These are phyloP conservation scores for Fennellomyces sp. DNA, from an alignment of 371 early-diverging fungal genomes.

Conservation along the genomic window DNA sequence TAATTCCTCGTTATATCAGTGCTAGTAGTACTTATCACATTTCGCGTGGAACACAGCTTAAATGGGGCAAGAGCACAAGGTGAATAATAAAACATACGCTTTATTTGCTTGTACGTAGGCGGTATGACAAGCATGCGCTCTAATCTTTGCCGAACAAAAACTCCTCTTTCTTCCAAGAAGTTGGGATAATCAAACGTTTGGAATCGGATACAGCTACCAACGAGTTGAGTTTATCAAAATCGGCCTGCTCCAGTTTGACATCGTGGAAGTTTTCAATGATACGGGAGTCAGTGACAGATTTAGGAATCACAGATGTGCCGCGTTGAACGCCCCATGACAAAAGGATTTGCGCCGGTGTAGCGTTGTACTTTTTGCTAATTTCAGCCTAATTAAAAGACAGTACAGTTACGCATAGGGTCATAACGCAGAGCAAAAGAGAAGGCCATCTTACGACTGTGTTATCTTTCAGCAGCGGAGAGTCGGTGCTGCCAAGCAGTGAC, in stretches of 20 bases:
- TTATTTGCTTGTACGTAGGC: too few relatives aligned
- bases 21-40: too few relatives aligned
- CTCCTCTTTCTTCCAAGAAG: neutral
- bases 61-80: too few relatives aligned
- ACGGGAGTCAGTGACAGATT: slow-evolving; percentile 52
- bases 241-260: slow-evolving; percentile 41
- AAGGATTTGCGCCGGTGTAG: slow-evolving; percentile 75
- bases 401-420: too few relatives aligned
- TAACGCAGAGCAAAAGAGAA: too few relatives aligned
- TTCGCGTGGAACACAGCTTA: too few relatives aligned
- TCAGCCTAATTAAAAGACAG: neutral
- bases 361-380: slow-evolving; percentile 64
- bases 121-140: too few relatives aligned
- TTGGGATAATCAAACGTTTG: slow-evolving; percentile 1
- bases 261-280: slow-evolving; percentile 56
- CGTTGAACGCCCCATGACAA: slow-evolving; percentile 80
- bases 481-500: slow-evolving; percentile 67
- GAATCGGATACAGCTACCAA: neutral
- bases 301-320: slow-evolving; percentile 55
- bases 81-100: too few relatives aligned
- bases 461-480: slow-evolving; percentile 47
- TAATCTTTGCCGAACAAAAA: neutral
- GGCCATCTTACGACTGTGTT: slow-evolving; percentile 46
- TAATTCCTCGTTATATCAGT: too few relatives aligned
- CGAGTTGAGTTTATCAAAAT: slow-evolving; percentile 19